phyloP scores from a whole-genome alignment of 2,329 filamentous ascomycete genomes.

The Truncatella angustata region DNA sequence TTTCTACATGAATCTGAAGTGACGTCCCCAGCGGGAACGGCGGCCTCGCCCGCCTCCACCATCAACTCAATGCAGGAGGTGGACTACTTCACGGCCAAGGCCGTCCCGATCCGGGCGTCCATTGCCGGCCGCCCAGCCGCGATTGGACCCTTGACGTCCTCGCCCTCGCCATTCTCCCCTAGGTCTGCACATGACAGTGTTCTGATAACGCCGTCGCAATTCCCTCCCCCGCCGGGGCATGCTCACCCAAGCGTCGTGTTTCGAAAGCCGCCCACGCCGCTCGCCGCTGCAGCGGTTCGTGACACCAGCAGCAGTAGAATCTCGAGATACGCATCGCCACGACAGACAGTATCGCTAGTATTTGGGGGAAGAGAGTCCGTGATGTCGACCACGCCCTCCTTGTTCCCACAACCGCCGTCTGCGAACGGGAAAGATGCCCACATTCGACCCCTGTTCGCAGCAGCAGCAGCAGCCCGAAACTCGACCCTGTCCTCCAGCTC shows the following conservation, averaged over 20 bases:
- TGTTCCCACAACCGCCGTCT: slow-evolving; percentile 2
- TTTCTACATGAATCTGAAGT: too few species aligned
- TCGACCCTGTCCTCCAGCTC: background rate
- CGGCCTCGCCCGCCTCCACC: background rate
- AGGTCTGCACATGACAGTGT: background rate
- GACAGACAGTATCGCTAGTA: background rate
- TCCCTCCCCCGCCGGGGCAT: slow-evolving; percentile 6
- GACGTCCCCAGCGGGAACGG: background rate
- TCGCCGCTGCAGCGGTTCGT: background rate
- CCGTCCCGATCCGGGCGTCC: slow-evolving; percentile 3
- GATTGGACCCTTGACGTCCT: background rate
- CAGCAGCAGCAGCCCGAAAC: background rate
- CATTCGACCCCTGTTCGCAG: slow-evolving; percentile 1
- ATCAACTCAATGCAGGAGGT: background rate
- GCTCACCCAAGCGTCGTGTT: slow-evolving; percentile 5
- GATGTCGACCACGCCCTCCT: background rate
- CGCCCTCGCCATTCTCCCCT: background rate
- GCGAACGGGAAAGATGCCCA: background rate
- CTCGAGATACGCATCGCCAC: background rate
- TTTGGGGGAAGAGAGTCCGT: background rate
- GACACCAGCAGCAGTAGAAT: background rate
- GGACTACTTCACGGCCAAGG: slow-evolving; percentile 8
- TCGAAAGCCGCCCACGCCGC: background rate
- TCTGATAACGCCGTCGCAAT: background rate
- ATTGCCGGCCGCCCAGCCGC: background rate